These are phyloP conservation scores for Fusarium sp. DNA, from an alignment of 2,329 filamentous ascomycete species.

Conservation along the genomic window DNA sequence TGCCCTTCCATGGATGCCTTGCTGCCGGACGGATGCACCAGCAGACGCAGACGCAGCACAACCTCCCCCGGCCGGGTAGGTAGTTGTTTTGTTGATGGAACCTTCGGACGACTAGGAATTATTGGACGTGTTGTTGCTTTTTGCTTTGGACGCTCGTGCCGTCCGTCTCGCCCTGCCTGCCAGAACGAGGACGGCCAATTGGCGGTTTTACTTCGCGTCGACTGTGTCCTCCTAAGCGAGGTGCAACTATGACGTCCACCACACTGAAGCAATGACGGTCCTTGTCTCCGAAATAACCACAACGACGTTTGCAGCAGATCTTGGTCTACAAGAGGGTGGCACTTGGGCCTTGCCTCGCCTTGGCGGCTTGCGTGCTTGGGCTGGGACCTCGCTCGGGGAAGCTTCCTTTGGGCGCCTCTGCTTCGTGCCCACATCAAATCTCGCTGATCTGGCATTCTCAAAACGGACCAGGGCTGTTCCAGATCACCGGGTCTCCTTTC, in stretches of 20 bases:
- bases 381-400: slow-evolving; percentile 17
- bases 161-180: slow-evolving; percentile 1
- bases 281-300: slow-evolving; percentile 2
- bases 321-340: not conserved
- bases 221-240: not conserved
- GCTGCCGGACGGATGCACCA: not conserved
- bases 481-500: slow-evolving; percentile 45
- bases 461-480: slow-evolving; percentile 43
- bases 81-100: not conserved
- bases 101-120: not conserved
- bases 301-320: not conserved
- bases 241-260: slow-evolving; percentile 14
- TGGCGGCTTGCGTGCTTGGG: slow-evolving; percentile 10
- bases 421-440: slow-evolving; percentile 39
- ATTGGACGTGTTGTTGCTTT: not conserved
- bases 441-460: slow-evolving; percentile 40
- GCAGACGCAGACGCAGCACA: not conserved
- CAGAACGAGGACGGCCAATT: not conserved
- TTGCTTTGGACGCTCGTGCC: not conserved
- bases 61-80: not conserved
- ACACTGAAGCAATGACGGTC: slow-evolving; percentile 1
- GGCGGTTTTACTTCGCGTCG: slow-evolving; percentile 2
- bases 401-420: slow-evolving; percentile 16
- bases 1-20: not conserved
- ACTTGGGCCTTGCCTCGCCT: slow-evolving; percentile 9